These are phyloP conservation scores for Talaromyces piceae DNA, from an alignment of 2,329 filamentous ascomycete genomes.

Conservation along the genomic window DNA sequence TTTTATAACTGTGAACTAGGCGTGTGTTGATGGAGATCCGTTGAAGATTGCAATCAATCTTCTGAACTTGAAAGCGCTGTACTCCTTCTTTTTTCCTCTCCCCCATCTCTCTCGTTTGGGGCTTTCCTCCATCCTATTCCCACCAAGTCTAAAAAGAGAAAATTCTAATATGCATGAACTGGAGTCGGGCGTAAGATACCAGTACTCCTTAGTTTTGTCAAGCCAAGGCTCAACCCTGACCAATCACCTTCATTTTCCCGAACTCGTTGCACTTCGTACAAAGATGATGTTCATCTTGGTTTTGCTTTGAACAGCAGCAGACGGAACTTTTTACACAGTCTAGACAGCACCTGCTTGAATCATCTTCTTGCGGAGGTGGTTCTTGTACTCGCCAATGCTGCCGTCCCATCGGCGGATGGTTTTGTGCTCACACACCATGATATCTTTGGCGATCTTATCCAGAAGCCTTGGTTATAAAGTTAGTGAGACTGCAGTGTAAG, in stretches of 20 bases:
- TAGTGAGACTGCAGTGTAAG: slow-evolving; percentile 13
- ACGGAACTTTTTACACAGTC: slow-evolving; percentile 64
- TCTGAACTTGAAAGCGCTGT: no score
- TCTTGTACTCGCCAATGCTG: slow-evolving; percentile 91
- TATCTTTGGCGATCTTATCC: slow-evolving; percentile 99
- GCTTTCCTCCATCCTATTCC: no score
- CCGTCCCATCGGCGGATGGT: slow-evolving; percentile 86
- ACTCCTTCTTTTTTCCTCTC: background rate
- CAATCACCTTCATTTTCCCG: background rate
- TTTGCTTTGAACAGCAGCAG: background rate
- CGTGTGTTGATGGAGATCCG: background rate
- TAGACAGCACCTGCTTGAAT: slow-evolving; percentile 77
- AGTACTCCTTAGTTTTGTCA: background rate
- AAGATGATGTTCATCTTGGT: background rate
- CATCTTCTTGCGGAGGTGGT: slow-evolving; percentile 99
- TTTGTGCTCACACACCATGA: slow-evolving; percentile 98
- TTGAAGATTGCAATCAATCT: background rate
- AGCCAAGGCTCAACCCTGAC: background rate
- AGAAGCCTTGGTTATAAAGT: slow-evolving; percentile 60
- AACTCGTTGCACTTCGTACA: background rate
- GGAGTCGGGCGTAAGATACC: background rate
- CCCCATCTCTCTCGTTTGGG: background rate
- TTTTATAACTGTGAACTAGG: background rate
- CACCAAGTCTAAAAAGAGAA: background rate
- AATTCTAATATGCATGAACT: background rate